phyloP scores from a whole-genome alignment of 177 flowering plant species.

The Vitis hybrid region DNA sequence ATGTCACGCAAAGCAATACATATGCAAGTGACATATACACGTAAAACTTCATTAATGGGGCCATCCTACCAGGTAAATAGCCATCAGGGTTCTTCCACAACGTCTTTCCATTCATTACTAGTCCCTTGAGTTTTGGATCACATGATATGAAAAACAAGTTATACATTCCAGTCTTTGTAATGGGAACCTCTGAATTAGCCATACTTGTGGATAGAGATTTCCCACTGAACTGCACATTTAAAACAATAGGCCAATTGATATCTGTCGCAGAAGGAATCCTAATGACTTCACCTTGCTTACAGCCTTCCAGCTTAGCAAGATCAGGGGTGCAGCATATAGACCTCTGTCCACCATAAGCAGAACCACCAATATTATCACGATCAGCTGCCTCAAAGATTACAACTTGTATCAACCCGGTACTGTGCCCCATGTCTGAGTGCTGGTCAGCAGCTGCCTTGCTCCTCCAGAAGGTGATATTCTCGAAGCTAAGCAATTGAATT shows the following conservation, averaged over 20 bases:
- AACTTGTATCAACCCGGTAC: constrained; percentile 68
- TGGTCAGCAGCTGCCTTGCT: constrained; percentile 54
- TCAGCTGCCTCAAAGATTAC: constrained; percentile 90
- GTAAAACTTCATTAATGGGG: constrained; percentile 80
- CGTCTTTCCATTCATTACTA: constrained; percentile 76
- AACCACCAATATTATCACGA: constrained; percentile 93
- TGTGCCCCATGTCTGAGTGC: constrained; percentile 44
- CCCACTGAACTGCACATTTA: constrained; percentile 60
- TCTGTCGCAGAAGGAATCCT: constrained; percentile 68
- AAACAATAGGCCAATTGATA: constrained; percentile 63
- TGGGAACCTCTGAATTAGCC: constrained; percentile 41
- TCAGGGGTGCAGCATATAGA: constrained; percentile 94
- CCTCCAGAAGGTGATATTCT: constrained; percentile 88
- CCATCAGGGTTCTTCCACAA: constrained; percentile 92
- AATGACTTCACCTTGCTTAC: constrained; percentile 89
- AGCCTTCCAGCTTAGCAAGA: constrained; percentile 92
- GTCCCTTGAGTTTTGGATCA: constrained; percentile 81
- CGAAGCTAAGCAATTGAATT: constrained; percentile 45
- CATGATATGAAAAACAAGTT: constrained; percentile 86
- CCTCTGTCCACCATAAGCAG: constrained; percentile 94
- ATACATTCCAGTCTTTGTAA: constrained; percentile 89
- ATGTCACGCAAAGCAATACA: constrained; percentile 53
- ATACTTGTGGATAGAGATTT: constrained; percentile 39
- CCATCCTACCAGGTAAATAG: constrained; percentile 94
- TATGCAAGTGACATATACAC: constrained; percentile 72